A percentile compares a stretch with the other conserved stretches of the same genome.
Evolutionary conservation across 2,329 filamentous ascomycete genomes (phyloP).

Genomic region (Dothideomycetes sp.): DNA sequence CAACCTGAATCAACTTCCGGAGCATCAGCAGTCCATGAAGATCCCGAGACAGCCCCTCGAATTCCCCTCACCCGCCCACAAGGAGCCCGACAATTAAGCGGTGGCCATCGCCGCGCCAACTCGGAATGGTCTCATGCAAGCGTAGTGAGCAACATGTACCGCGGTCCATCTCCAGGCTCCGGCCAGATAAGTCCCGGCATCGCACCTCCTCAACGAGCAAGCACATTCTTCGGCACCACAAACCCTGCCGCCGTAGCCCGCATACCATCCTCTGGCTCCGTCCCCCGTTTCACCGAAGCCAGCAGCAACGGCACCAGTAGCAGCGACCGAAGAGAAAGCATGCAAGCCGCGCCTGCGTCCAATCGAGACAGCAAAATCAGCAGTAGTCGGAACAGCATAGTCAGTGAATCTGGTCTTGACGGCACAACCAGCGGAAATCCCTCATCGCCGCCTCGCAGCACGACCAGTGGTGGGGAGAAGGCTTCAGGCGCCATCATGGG

Average conservation of each 20-base stretch:
- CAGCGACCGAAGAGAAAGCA: constrained; percentile 2
- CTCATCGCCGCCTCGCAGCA: constrained; percentile 50
- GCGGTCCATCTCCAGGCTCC: constrained; percentile 41
- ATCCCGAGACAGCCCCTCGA: constrained; percentile 64
- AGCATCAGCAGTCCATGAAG: constrained; percentile 31
- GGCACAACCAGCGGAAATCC: constrained; percentile 34
- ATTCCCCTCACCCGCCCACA: constrained; percentile 56
- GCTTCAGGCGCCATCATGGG: constrained; percentile 33
- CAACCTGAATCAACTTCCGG: too few species aligned
- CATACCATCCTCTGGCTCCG: constrained; percentile 39
- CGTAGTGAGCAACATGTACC: constrained; percentile 85
- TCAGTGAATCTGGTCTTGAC: constrained; percentile 17
- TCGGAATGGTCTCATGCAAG: constrained; percentile 42
- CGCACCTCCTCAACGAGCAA: constrained; percentile 42
- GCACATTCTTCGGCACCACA: constrained; percentile 50
- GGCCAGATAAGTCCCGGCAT: constrained; percentile 37
- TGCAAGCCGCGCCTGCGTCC: constrained; percentile 1
- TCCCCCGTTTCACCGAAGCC: constrained; percentile 25
- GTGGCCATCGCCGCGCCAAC: constrained; percentile 30
- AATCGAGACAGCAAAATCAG: constrained; percentile 20
- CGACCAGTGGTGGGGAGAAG: constrained; percentile 23
- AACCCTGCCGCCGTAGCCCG: constrained; percentile 39
- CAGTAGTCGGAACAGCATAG: constrained; percentile 15
- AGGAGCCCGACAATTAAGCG: constrained; percentile 33
- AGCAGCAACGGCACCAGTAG: too few species aligned